Evolutionary conservation across 2,329 filamentous ascomycete species (phyloP), one percentile per base, ranked within the genome.

Genomic region (Coniochaeta sp.): DNA sequence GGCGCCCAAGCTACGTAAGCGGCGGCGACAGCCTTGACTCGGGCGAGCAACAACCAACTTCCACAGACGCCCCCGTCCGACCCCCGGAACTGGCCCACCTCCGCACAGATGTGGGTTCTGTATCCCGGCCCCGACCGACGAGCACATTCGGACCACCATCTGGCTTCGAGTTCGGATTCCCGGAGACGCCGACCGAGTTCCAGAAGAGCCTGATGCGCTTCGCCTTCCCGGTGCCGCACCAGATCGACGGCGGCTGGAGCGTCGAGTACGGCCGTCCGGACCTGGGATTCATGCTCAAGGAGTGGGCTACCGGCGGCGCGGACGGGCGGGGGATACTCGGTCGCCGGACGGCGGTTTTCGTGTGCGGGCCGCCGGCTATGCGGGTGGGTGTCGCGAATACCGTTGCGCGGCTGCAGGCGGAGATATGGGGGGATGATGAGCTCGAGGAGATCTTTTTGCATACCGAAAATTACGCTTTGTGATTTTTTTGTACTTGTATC

Each of bases 391-490:
- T 97, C 17, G 88, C 90, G n/a, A 90, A 86, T 65, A 89, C 90
- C 0, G 91, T 96, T 26, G 93, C 93, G 2, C 78, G 83, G 61
- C 76, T 97, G 68, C 93, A 98, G 79, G 84, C 84, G 28, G 85
- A 88, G 73, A 92, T 98, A 57, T 92, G 91, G 89, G 86, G 83
- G 6, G 88, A 91, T 67, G 84, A 87, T 36, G 82, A 83, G 67
- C 83, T 89, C 55, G 93, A 97, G 70, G 93, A 97, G 81, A 89
- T 98, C 59, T 97, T 93, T 72, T 74, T 97, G 72, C 93, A 97
- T 77, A 90, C 93, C 3, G 93, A 98, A 79, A 97, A 97, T 73
- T 97, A 96, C 92, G 58, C 79, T 96, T 63, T 96, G 74, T 81
- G 47, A 14, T 26, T 3, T 17, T 3, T n/a, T 4, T 52, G 47